A percentile compares a stretch with the other conserved stretches of the same genome.
Evolutionary conservation across 2,329 filamentous ascomycete genomes (phyloP).

Genomic region (Salinomyces thailandicus): DNA sequence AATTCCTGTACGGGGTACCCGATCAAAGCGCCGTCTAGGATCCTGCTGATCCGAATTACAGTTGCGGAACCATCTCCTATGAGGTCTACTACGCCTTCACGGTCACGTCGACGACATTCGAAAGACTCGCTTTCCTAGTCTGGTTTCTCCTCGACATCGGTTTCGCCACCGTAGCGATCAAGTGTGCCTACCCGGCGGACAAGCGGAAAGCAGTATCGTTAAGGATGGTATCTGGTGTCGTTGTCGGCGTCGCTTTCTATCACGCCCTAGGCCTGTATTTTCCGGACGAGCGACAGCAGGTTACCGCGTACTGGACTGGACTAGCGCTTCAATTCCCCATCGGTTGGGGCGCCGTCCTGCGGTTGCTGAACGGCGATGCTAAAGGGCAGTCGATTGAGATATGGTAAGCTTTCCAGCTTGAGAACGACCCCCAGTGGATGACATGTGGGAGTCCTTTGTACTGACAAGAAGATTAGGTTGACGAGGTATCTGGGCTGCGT

Average conservation of each 20-base stretch:
- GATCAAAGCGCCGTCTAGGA: background rate
- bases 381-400: constrained; percentile 32
- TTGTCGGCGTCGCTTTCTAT: constrained; percentile 25
- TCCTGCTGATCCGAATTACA: background rate
- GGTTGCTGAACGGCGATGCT: constrained; percentile 24
- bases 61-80: constrained; percentile 27
- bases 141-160: constrained; percentile 30
- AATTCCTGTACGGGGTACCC: constrained; percentile 13
- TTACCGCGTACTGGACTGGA: constrained; percentile 33
- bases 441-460: no score
- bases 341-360: constrained; percentile 25
- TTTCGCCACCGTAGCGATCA: constrained; percentile 26
- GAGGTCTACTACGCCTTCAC: constrained; percentile 32
- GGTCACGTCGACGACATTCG: constrained; percentile 26
- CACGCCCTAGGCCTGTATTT: constrained; percentile 20
- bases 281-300: constrained; percentile 31
- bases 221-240: constrained; percentile 14
- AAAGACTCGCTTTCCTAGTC: constrained; percentile 27
- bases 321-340: constrained; percentile 30
- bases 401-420: constrained; percentile 21
- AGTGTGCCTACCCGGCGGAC: constrained; percentile 19
- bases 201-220: constrained; percentile 8
- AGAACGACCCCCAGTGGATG: background rate
- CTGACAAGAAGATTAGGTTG: constrained; percentile 19
- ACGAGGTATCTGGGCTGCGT: constrained; percentile 31